Conservation (phyloP, 106 monocot genomes). For the Dendrobium nobile region DNA sequence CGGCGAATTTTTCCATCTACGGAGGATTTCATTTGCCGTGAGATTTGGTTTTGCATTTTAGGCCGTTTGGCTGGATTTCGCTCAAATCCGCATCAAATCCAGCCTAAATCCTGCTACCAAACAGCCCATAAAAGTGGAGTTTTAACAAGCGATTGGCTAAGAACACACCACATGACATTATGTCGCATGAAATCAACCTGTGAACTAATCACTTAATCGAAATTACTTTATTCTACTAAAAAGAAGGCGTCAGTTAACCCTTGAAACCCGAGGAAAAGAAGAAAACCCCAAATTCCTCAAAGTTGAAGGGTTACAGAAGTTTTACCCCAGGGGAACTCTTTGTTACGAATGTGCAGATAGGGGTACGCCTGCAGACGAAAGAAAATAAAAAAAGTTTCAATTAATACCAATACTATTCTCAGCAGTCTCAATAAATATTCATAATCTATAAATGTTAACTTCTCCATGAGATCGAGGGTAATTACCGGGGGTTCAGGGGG, state of each 20-base stretch:
- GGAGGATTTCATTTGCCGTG: no score
- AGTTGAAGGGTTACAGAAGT: not conserved
- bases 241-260: not conserved
- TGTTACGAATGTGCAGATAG: constrained; percentile 77
- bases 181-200: not conserved
- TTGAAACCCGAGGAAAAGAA: not conserved
- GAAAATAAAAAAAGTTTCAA: not conserved
- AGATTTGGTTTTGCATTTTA: no score
- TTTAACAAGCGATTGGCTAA: not conserved
- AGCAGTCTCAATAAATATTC: not conserved
- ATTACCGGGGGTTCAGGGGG: constrained; percentile 49
- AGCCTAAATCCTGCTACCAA: no score
- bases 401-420: not conserved
- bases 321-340: constrained; percentile 79
- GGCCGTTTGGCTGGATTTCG: no score
- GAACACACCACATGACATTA: not conserved
- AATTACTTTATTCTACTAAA: not conserved
- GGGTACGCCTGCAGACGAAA: constrained; percentile 38
- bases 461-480: not conserved
- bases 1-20: no score
- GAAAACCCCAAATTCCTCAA: not conserved
- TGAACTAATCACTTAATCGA: not conserved
- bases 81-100: no score
- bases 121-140: not conserved
- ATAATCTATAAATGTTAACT: not conserved